Evolutionary conservation across 257 asterid species (phyloP).

Genomic region (Jacaranda copaia): DNA sequence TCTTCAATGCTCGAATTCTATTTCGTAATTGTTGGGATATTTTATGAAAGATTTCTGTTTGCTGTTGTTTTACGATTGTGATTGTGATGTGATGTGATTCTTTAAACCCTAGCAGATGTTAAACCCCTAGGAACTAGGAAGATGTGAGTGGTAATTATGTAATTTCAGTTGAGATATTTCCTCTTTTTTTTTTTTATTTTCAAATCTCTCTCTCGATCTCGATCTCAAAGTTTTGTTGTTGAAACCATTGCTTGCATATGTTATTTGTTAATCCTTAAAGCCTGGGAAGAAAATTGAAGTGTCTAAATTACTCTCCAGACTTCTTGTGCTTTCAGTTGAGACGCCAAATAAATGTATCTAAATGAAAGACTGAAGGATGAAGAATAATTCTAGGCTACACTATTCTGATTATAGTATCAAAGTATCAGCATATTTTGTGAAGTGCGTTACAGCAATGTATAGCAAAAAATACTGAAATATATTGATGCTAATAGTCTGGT

Average conservation of each 20-base stretch:
- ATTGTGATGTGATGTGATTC: slow-evolving; percentile 12
- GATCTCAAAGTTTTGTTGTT: background rate
- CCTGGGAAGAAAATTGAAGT: background rate
- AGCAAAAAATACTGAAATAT: background rate
- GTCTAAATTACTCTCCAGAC: background rate
- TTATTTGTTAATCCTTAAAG: background rate
- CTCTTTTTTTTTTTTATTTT: background rate
- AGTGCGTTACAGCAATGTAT: too few species aligned
- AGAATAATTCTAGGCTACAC: background rate
- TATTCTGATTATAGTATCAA: background rate
- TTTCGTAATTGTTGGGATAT: background rate
- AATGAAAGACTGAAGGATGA: background rate
- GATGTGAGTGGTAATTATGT: slow-evolving; percentile 17
- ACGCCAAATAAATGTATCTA: background rate
- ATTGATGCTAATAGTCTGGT: background rate
- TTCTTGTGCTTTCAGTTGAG: background rate
- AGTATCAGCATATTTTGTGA: background rate
- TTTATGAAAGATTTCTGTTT: background rate
- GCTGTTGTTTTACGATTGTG: background rate
- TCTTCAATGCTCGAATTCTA: background rate
- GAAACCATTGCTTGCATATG: background rate
- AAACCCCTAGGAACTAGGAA: slow-evolving; percentile 29
- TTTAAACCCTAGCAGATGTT: slow-evolving; percentile 27
- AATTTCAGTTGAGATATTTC: background rate
- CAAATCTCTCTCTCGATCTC: too few species aligned